These are phyloP conservation scores for Cyberlindnera mycetangii DNA, from an alignment of 805 yeast species.

Conservation along the genomic window DNA sequence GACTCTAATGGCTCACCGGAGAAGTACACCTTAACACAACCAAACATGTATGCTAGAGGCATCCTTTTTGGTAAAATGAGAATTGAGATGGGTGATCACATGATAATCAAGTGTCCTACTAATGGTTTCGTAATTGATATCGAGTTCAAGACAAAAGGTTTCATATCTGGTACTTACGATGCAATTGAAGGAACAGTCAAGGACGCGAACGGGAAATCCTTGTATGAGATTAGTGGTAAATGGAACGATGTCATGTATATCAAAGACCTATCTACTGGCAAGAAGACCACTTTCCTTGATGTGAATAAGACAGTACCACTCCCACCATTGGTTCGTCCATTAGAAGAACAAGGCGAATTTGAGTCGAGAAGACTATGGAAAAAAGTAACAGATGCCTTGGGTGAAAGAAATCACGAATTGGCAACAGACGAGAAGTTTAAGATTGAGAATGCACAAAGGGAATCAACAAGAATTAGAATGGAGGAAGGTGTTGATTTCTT, in stretches of 20 bases:
- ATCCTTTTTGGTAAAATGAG: slow-evolving; percentile 86
- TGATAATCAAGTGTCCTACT: slow-evolving; percentile 64
- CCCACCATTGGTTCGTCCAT: slow-evolving; percentile 71
- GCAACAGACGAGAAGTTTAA: slow-evolving; percentile 89
- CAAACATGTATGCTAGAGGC: slow-evolving; percentile 93
- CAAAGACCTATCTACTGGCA: slow-evolving; percentile 48
- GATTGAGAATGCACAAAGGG: slow-evolving; percentile 86
- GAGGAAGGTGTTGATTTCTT: slow-evolving; percentile 79
- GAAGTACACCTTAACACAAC: slow-evolving; percentile 83
- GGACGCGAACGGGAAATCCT: slow-evolving; percentile 44
- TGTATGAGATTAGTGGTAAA: slow-evolving; percentile 77
- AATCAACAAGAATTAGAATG: slow-evolving; percentile 62
- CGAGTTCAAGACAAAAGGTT: slow-evolving; percentile 94
- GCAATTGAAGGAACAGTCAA: slow-evolving; percentile 75
- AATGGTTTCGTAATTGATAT: slow-evolving; percentile 68
- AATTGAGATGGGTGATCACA: slow-evolving; percentile 90
- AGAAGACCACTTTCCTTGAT: slow-evolving; percentile 55
- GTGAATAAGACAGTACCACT: slow-evolving; percentile 50
- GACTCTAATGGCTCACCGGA: slow-evolving; percentile 54
- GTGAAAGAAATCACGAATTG: slow-evolving; percentile 66
- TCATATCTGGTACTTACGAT: slow-evolving; percentile 88
- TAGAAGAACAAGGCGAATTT: slow-evolving; percentile 72
- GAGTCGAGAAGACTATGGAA: slow-evolving; percentile 87
- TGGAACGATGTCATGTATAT: slow-evolving; percentile 88
- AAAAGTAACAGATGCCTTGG: slow-evolving; percentile 78